A percentile compares a stretch with the other conserved stretches of the same genome.
Evolutionary conservation across 2,329 filamentous ascomycete genomes (phyloP).

Genomic region (Dryadomyces quercivorus): DNA sequence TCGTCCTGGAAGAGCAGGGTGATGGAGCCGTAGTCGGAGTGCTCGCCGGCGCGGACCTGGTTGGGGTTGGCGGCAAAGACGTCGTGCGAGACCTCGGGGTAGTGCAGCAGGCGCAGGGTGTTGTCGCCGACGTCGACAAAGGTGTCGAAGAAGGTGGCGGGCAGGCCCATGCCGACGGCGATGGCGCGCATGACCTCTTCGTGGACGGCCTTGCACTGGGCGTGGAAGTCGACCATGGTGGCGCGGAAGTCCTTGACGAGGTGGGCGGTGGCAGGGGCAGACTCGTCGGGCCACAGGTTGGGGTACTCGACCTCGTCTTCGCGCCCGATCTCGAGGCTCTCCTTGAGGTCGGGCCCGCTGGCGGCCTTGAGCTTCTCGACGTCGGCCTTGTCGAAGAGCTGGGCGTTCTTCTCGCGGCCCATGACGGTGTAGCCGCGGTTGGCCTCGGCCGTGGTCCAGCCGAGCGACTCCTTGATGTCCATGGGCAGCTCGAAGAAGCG

Average conservation of each 20-base stretch:
- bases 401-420: constrained; percentile 59
- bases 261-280: constrained; percentile 26
- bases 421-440: constrained; percentile 63
- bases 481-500: constrained; percentile 56
- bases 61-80: constrained; percentile 55
- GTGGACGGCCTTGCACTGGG: constrained; percentile 63
- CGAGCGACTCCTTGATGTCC: constrained; percentile 50
- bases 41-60: constrained; percentile 66
- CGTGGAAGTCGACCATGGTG: constrained; percentile 49
- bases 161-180: constrained; percentile 65
- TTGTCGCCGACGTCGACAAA: constrained; percentile 62
- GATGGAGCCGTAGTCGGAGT: constrained; percentile 55
- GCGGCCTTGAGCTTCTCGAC: constrained; percentile 45
- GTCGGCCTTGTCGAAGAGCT: constrained; percentile 38
- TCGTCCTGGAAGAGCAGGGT: constrained; percentile 51
- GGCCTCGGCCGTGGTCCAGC: constrained; percentile 59
- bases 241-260: constrained; percentile 19
- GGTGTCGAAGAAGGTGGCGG: constrained; percentile 60
- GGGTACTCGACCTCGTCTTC: constrained; percentile 47
- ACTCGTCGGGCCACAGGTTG: constrained; percentile 61
- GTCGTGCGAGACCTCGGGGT: constrained; percentile 53
- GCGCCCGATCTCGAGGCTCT: constrained; percentile 52
- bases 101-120: constrained; percentile 63
- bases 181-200: constrained; percentile 73
- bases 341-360: constrained; percentile 49